Conservation (phyloP, 176 grass and related monocot genomes). For the Poa pratensis region DNA sequence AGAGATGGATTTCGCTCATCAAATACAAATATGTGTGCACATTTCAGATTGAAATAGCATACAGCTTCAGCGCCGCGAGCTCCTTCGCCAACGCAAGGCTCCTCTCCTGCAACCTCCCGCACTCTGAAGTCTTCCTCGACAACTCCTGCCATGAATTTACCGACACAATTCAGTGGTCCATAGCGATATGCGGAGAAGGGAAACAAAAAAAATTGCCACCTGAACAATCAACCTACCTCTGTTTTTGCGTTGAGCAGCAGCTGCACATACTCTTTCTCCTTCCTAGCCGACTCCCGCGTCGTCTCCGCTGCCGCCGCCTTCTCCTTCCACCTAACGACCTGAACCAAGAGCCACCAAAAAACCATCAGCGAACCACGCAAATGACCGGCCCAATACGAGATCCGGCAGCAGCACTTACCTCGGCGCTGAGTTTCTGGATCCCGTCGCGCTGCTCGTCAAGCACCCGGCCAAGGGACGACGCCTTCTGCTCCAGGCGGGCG, state of each 20-base stretch:
- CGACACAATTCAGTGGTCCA: slow-evolving; percentile 32
- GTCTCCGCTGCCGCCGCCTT: slow-evolving; percentile 40
- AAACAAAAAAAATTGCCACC: not conserved
- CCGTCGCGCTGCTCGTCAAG: slow-evolving; percentile 58
- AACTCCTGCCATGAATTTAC: slow-evolving; percentile 57
- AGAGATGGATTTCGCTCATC: not conserved
- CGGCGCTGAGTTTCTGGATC: slow-evolving; percentile 57
- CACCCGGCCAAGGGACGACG: slow-evolving; percentile 43
- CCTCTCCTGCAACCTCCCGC: slow-evolving; percentile 79
- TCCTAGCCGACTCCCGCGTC: slow-evolving; percentile 51
- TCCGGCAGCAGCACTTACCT: slow-evolving; percentile 46
- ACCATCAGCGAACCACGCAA: slow-evolving; percentile 18
- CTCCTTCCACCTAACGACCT: slow-evolving; percentile 56
- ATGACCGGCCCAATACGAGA: not conserved
- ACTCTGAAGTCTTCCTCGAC: slow-evolving; percentile 71
- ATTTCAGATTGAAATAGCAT: slow-evolving; percentile 38
- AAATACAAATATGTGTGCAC: not conserved
- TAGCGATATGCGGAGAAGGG: not conserved
- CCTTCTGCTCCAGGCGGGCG: slow-evolving; percentile 64
- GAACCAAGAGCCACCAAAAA: slow-evolving; percentile 33
- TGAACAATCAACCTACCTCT: slow-evolving; percentile 51
- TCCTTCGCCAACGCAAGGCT: slow-evolving; percentile 82
- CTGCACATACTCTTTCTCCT: slow-evolving; percentile 63
- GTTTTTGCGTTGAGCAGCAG: slow-evolving; percentile 62
- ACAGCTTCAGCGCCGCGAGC: slow-evolving; percentile 87